A percentile compares a stretch with the other conserved stretches of the same genome.
phyloP scores from a whole-genome alignment of 192 early-diverging fungal species.

The Chytriomyces sp. region DNA sequence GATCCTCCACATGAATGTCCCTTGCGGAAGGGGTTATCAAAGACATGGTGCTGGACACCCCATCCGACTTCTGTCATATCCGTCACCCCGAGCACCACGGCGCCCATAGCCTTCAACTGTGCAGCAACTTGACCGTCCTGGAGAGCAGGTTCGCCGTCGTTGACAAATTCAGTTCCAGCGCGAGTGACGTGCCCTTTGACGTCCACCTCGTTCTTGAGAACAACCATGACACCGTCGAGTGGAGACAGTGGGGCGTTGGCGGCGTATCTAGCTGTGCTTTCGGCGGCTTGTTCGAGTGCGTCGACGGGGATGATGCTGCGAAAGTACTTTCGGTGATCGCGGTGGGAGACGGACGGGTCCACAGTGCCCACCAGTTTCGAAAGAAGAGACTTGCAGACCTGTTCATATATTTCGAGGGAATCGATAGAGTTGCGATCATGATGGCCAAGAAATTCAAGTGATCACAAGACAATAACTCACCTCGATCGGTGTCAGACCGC shows the following conservation, averaged over 20 bases:
- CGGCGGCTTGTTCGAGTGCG: constrained; percentile 51
- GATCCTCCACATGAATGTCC: constrained; percentile 72
- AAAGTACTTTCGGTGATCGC: constrained; percentile 28
- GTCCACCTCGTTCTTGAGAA: constrained; percentile 77
- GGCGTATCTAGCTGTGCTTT: constrained; percentile 61
- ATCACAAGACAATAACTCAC: not conserved
- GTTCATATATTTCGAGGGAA: not conserved
- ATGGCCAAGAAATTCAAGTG: too few relatives aligned
- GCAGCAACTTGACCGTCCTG: constrained; percentile 58
- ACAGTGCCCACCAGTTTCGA: constrained; percentile 26
- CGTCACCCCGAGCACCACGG: constrained; percentile 68
- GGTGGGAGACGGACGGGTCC: not conserved
- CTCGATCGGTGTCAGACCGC: constrained; percentile 38
- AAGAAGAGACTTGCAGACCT: constrained; percentile 41
- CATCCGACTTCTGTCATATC: constrained; percentile 70
- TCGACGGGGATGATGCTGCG: constrained; percentile 26
- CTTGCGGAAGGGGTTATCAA: constrained; percentile 67
- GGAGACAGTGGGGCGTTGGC: constrained; percentile 53
- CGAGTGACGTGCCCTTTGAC: constrained; percentile 51
- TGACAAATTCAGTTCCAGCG: constrained; percentile 68
- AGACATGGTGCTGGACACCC: constrained; percentile 61
- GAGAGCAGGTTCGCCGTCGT: constrained; percentile 49
- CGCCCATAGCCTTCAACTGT: constrained; percentile 61
- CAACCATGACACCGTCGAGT: constrained; percentile 77
- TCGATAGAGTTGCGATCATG: too few relatives aligned